A percentile compares a stretch with the other conserved stretches of the same genome.
These are phyloP conservation scores for Corymbia calophylla DNA, from an alignment of 441 rosid genomes.

Conservation along the genomic window DNA sequence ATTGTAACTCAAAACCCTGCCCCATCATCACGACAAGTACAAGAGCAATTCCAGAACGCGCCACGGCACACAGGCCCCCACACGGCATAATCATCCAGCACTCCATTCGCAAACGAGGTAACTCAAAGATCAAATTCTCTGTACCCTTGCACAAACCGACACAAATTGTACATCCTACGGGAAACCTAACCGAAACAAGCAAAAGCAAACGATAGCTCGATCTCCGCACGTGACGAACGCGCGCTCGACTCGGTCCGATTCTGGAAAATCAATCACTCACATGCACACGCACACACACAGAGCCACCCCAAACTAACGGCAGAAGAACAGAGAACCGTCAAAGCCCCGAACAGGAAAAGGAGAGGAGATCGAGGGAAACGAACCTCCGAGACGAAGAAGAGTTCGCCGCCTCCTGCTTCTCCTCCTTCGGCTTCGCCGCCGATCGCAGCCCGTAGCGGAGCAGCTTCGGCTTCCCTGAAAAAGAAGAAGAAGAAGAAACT, in stretches of 20 bases:
- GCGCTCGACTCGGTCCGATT: not conserved
- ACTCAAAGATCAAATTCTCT: not conserved
- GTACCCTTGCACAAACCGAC: not conserved
- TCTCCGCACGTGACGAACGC: not conserved
- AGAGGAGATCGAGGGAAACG: not conserved
- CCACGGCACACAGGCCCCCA: not conserved
- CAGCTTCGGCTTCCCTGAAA: constrained; percentile 49
- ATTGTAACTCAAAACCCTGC: not conserved
- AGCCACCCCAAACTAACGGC: not conserved
- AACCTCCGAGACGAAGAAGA: constrained; percentile 58
- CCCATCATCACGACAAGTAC: not conserved
- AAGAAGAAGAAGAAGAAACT: not conserved
- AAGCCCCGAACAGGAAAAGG: not conserved
- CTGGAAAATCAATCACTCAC: not conserved
- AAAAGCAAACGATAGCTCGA: not conserved
- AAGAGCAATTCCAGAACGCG: not conserved
- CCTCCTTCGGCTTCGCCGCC: constrained; percentile 46
- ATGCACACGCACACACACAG: not conserved
- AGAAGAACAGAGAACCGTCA: not conserved
- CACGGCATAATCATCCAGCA: not conserved
- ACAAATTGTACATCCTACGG: not conserved
- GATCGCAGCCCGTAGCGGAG: constrained; percentile 71
- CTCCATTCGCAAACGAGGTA: not conserved
- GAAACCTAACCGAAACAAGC: not conserved
- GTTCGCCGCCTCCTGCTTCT: constrained; percentile 34